A percentile compares a stretch with the other conserved stretches of the same genome.
Evolutionary conservation across 208 protist genomes (phyloP).

Genomic region (Tritrichomonas foetus): DNA sequence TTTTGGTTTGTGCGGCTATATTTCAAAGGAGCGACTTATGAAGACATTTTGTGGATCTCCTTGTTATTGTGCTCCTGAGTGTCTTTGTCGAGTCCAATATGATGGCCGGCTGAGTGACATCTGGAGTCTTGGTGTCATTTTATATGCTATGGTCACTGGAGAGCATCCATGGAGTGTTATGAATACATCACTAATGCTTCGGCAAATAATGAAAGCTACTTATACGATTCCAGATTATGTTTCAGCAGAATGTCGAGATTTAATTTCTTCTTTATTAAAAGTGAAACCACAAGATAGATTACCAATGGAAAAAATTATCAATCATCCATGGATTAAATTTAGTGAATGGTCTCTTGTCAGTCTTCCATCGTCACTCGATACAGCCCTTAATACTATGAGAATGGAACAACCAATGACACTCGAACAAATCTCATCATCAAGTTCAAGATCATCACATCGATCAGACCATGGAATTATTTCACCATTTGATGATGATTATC

Average conservation of each 20-base stretch:
- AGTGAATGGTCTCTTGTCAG: neutral
- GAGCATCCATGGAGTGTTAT: neutral
- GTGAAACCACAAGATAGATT: neutral
- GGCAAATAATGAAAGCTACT: neutral
- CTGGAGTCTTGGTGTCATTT: neutral
- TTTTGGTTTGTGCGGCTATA: neutral
- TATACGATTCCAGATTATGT: neutral
- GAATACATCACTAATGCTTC: neutral
- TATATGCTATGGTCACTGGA: conserved; percentile 2
- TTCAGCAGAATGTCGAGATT: neutral
- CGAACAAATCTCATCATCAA: neutral
- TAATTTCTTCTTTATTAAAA: neutral
- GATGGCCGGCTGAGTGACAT: neutral
- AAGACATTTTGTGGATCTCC: neutral
- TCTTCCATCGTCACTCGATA: no score
- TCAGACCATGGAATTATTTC: neutral
- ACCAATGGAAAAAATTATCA: neutral
- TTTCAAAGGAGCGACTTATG: neutral
- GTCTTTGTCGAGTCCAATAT: neutral
- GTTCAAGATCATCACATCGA: neutral
- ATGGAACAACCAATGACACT: neutral
- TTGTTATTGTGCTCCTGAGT: neutral
- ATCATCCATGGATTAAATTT: neutral
- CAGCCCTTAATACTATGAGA: no score
- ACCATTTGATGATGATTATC: no score